Evolutionary conservation across 1,139 yeast species (phyloP).

Genomic region (Taphrina flavorubra): DNA sequence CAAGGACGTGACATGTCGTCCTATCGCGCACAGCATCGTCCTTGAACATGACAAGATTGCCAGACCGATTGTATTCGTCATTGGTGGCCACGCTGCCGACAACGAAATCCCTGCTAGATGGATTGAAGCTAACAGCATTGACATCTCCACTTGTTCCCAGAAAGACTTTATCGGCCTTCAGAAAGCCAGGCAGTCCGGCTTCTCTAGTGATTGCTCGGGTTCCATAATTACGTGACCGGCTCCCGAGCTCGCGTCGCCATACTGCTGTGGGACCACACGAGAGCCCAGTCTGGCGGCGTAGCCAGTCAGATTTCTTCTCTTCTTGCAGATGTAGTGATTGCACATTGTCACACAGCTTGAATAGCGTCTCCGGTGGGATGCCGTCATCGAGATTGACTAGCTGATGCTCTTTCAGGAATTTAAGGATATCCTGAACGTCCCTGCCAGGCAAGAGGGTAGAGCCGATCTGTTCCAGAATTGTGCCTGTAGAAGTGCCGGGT

Average conservation of each 20-base stretch:
- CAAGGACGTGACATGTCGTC: conserved; percentile 3
- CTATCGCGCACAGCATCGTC: not conserved
- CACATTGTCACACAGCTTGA: not conserved
- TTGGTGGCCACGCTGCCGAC: conserved; percentile 8
- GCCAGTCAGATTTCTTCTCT: not conserved
- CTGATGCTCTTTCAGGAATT: not conserved
- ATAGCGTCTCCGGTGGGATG: not conserved
- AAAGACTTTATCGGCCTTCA: conserved; percentile 8
- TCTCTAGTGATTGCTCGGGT: not conserved
- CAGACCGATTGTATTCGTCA: conserved; percentile 11
- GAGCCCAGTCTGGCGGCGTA: not conserved
- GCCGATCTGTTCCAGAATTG: not conserved
- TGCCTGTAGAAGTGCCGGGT: not conserved
- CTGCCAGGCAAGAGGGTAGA: not conserved
- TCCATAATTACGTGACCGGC: not conserved
- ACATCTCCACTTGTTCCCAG: conserved; percentile 11
- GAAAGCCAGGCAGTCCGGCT: not conserved
- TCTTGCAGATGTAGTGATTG: not conserved
- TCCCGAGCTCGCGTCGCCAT: not conserved
- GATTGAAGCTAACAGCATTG: conserved; percentile 1
- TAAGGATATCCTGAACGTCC: not conserved
- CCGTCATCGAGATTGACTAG: not conserved
- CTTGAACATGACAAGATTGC: conserved; percentile 6
- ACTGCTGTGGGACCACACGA: not conserved
- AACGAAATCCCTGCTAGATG: not conserved